Evolutionary conservation across 2,329 filamentous ascomycete species (phyloP).

Genomic region (Exophiala calicioides): DNA sequence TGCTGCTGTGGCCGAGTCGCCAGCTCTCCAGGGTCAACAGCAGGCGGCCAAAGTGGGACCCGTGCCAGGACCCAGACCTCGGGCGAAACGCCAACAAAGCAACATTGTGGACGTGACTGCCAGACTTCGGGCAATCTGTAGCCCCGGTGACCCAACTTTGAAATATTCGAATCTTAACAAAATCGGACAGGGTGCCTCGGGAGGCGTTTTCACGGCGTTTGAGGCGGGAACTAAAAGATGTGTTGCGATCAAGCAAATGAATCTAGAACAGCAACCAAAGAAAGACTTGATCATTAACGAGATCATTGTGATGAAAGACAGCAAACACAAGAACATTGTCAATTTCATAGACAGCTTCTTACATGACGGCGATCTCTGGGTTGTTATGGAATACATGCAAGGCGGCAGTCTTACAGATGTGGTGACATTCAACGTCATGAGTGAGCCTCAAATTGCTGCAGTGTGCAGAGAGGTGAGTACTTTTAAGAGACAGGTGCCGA

Average conservation of each 20-base stretch:
- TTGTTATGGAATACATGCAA: constrained; percentile 99
- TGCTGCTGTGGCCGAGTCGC: constrained; percentile 39
- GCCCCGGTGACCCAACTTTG: constrained; percentile 81
- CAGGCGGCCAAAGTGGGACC: constrained; percentile 50
- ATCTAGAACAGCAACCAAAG: constrained; percentile 95
- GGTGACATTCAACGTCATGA: constrained; percentile 99
- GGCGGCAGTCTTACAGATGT: constrained; percentile 96
- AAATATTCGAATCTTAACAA: constrained; percentile 87
- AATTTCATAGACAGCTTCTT: constrained; percentile 99
- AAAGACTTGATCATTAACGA: constrained; percentile 99
- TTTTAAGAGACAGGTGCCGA: neutral
- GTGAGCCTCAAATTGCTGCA: constrained; percentile 92
- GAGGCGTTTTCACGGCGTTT: constrained; percentile 90
- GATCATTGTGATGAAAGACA: constrained; percentile 98
- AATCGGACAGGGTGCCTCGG: constrained; percentile 95
- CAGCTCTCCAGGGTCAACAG: constrained; percentile 39
- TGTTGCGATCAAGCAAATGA: constrained; percentile 99
- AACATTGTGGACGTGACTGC: constrained; percentile 78
- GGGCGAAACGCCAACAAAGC: constrained; percentile 75
- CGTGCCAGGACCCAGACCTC: constrained; percentile 53
- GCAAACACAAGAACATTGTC: constrained; percentile 96
- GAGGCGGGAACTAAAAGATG: constrained; percentile 80
- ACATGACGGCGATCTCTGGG: constrained; percentile 88
- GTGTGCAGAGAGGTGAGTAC: constrained; percentile 78
- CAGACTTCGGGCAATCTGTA: constrained; percentile 85